Evolutionary conservation across 768 basidiomycete species (phyloP), one percentile per base, ranked within the genome.

Genomic region (Boletus edulis): DNA sequence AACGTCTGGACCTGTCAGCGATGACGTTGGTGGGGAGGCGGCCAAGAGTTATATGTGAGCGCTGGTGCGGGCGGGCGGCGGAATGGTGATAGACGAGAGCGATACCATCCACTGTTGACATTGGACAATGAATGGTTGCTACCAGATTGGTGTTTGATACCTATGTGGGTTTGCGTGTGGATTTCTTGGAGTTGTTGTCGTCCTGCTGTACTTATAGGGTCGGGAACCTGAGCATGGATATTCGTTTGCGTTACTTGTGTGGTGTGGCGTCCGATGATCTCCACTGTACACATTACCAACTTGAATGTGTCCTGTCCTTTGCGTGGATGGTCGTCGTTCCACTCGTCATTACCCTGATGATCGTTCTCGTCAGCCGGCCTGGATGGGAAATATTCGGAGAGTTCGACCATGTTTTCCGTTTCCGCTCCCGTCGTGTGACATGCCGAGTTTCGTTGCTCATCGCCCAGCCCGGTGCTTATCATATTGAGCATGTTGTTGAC

Each of bases 281-380:
- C 29, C 29, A 29, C 4, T n/a, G n/a, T n/a, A 1, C 27, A 29
- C 9, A 29, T 29, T 29, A 0, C 27, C 27, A 29, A 1, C n/a
- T n/a, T 29, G 27, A 0, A n/a, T n/a, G 27, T 29, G 9, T 29
- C 27, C 27, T 29, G 27, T 29, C 93, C 3, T 98, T 87, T 15
- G 81, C 88, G 43, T 75, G 95, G 61, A 98, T 98, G 96, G 67
- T 98, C 29, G 67, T 98, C 57, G 89, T 91, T 5, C 94, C 95
- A 1, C 42, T 86, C 43, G 42, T 94, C 3, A 72, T 96, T 40
- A 75, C 96, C 49, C 96, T 96, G 0, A 55, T 94, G 8, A 78
- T 98, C 67, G 81, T 82, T 11, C 57, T 85, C 7, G 78, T 84
- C 14, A 81, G 87, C 6, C 83, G 69, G 61, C 79, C 84, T 60